phyloP scores from a whole-genome alignment of 1,284 basidiomycete species.

The Coriolopsis trogii region DNA sequence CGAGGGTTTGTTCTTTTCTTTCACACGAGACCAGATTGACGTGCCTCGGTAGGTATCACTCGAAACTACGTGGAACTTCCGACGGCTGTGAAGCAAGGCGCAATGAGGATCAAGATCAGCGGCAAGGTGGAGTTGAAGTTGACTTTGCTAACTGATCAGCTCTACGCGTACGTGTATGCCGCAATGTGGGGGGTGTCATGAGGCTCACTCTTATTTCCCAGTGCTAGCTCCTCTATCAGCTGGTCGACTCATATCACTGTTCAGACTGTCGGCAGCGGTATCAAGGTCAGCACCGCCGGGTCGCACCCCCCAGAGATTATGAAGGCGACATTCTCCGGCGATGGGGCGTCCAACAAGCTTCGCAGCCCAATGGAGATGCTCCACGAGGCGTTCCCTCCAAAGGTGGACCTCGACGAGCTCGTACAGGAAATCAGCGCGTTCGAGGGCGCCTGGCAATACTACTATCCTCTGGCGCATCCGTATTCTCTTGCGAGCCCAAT shows the following conservation, averaged over 20 bases:
- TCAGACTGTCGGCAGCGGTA: slow-evolving; percentile 21
- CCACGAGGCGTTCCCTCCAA: slow-evolving; percentile 24
- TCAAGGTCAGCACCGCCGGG: slow-evolving; percentile 24
- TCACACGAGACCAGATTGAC: background rate
- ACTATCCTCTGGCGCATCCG: slow-evolving; percentile 28
- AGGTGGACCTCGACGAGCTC: slow-evolving; percentile 28
- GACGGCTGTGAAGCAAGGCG: slow-evolving; percentile 17
- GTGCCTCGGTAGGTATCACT: slow-evolving; percentile 20
- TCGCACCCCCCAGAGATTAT: slow-evolving; percentile 4
- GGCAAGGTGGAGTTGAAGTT: slow-evolving; percentile 27
- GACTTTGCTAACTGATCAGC: slow-evolving; percentile 21
- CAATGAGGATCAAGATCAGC: slow-evolving; percentile 19
- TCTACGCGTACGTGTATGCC: slow-evolving; percentile 25
- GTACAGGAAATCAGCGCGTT: slow-evolving; percentile 31
- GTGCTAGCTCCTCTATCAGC: slow-evolving; percentile 25
- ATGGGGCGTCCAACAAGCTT: slow-evolving; percentile 2
- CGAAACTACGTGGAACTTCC: slow-evolving; percentile 23
- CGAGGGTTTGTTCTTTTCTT: no score
- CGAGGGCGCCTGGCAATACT: slow-evolving; percentile 35
- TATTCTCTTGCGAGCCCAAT: slow-evolving; percentile 35
- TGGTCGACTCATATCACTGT: slow-evolving; percentile 28
- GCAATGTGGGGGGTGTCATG: background rate
- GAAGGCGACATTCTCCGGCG: background rate
- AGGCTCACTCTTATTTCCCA: slow-evolving; percentile 2
- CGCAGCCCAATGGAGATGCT: slow-evolving; percentile 26